Conservation (phyloP, 2,329 filamentous ascomycete genomes). For the Berkeleyomyces basicola region DNA sequence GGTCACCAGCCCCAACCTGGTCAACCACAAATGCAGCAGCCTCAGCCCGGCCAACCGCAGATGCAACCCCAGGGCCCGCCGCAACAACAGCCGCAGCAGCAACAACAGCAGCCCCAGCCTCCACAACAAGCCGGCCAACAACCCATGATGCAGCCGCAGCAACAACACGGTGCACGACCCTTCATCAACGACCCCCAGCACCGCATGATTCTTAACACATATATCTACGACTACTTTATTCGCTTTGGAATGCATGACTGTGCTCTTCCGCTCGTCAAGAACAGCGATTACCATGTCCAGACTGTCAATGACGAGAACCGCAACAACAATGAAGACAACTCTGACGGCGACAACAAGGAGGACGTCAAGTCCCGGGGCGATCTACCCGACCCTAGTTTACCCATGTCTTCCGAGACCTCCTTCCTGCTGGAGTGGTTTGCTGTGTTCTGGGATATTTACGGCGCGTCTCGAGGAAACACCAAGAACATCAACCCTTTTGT, state of each 20-base stretch:
- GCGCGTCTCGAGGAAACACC: conserved; percentile 49
- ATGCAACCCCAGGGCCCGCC: conserved; percentile 7
- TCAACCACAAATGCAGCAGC: conserved; percentile 15
- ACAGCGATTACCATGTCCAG: conserved; percentile 18
- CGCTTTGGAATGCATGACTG: conserved; percentile 71
- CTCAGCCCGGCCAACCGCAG: conserved; percentile 9
- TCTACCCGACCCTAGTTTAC: conserved; percentile 57
- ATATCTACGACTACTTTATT: conserved; percentile 84
- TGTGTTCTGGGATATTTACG: conserved; percentile 92
- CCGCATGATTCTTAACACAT: conserved; percentile 56
- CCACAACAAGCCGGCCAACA: conserved; percentile 23
- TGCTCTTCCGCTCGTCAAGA: conserved; percentile 55
- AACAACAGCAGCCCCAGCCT: conserved; percentile 9
- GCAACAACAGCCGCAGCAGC: conserved; percentile 8
- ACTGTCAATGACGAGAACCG: conserved; percentile 41
- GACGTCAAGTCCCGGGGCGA: conserved; percentile 62
- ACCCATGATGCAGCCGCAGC: conserved; percentile 14
- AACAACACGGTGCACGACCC: conserved; percentile 21
- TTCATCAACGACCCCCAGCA: conserved; percentile 28
- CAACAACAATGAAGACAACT: conserved; percentile 54
- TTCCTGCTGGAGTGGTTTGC: conserved; percentile 98
- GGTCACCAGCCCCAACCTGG: conserved; percentile 11
- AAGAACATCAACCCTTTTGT: conserved; percentile 48
- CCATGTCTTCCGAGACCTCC: conserved; percentile 47
- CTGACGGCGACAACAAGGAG: conserved; percentile 74